Conservation (phyloP, 2,329 filamentous ascomycete genomes). For the Pseudogymnoascus sp. region DNA sequence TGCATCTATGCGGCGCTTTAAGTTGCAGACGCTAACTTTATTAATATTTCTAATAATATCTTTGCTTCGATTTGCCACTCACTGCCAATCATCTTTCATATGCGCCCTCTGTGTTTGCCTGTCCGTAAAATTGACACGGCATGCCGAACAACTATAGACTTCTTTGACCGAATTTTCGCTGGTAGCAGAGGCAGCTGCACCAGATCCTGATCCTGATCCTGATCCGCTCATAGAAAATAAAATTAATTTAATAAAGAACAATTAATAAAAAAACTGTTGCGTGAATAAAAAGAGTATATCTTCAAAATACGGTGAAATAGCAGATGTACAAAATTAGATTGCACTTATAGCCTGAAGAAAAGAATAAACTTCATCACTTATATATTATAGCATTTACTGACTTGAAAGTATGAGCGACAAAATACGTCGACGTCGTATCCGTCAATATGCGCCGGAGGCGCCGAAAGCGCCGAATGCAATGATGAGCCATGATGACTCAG, state of each 20-base stretch:
- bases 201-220: not conserved
- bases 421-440: not conserved
- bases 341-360: not conserved
- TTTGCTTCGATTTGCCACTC: not conserved
- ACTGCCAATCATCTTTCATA: slow-evolving; percentile 3
- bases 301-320: not conserved
- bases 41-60: not conserved
- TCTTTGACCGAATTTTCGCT: not conserved
- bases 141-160: slow-evolving; percentile 2
- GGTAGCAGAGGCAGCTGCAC: not conserved
- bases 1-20: not conserved
- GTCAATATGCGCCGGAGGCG: not conserved
- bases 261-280: not conserved
- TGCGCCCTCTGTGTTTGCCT: not conserved
- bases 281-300: not conserved
- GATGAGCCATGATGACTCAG: slow-evolving; percentile 6
- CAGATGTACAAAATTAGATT: not conserved
- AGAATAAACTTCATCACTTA: not conserved
- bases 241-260: not conserved
- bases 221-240: not conserved
- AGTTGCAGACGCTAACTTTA: not conserved
- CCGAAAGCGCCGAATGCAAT: not conserved
- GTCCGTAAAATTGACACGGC: not conserved
- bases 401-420: not conserved
- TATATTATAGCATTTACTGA: not conserved